Evolutionary conservation across 176 grass and related monocot genomes (phyloP).

Genomic region (Avena atlantica): DNA sequence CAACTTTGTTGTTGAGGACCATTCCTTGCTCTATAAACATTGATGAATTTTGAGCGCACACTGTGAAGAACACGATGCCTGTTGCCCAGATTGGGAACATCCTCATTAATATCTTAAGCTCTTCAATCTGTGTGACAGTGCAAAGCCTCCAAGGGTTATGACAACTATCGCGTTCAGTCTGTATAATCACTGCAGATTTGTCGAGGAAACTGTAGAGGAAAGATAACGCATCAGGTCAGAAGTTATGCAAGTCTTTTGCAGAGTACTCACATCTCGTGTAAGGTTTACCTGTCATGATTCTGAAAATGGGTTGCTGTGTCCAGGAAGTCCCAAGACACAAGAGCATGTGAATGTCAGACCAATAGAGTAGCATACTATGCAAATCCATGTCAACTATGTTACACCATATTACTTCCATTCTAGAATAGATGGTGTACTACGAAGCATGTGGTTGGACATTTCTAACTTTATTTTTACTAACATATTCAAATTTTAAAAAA

Average conservation of each 20-base stretch:
- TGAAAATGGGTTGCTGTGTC: conserved; percentile 42
- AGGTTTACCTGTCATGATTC: conserved; percentile 39
- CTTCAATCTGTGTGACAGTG: conserved; percentile 83
- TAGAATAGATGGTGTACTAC: neutral
- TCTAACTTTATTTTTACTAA: neutral
- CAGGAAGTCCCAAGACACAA: conserved; percentile 56
- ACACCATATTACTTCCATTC: neutral
- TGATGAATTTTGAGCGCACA: conserved; percentile 70
- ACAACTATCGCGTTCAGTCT: conserved; percentile 40
- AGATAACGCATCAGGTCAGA: conserved; percentile 15
- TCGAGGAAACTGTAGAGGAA: conserved; percentile 70
- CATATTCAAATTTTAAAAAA: neutral
- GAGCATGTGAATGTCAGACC: conserved; percentile 33
- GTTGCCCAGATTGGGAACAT: conserved; percentile 94
- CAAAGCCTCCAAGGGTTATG: conserved; percentile 83
- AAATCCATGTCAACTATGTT: conserved; percentile 16
- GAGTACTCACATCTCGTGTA: conserved; percentile 13
- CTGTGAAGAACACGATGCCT: conserved; percentile 77
- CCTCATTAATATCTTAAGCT: conserved; percentile 75
- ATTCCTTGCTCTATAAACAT: conserved; percentile 92
- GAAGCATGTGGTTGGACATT: neutral
- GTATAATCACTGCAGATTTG: conserved; percentile 66
- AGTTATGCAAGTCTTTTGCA: conserved; percentile 14
- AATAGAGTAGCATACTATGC: conserved; percentile 30
- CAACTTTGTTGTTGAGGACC: conserved; percentile 57